Evolutionary conservation across 2,329 filamentous ascomycete species (phyloP), one percentile per base, ranked within the genome.

Genomic region (Penicillium sp.): DNA sequence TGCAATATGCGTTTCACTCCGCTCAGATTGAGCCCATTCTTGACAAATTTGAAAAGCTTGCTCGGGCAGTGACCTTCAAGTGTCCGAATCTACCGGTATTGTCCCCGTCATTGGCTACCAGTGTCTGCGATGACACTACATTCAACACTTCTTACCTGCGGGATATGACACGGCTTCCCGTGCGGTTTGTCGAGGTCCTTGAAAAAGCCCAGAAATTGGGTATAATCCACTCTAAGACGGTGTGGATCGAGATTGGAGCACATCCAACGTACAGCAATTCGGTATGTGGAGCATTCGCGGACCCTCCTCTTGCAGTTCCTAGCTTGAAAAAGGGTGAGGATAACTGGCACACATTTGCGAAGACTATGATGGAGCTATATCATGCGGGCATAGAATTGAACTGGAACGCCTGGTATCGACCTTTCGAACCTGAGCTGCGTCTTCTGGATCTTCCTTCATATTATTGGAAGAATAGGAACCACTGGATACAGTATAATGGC

Each of bases 1-100:
- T 56, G 8, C 39, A 26, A 37, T 56, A 45, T 26, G 48, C 53
- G 5, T 52, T 56, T 41, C 48, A 56, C 29, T 39, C 27, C 3
- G 33, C 48, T 3, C 53, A 56, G n/a, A 24, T 49, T n/a, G 53
- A 56, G 26, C 43, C 53, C 8, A 52, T 52, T 24, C 46, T 33
- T 26, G 19, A n/a, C 37, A 41, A 3, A 5, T 56, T 56, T 35
- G 41, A 22, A 27, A 22, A 31, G 29, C n/a, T 46, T 6, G 41
- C 41, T 13, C 22, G 6, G 2, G 22, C 19, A 27, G 48, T 52
- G 11, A 27, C 37, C 7, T 48, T 48, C 27, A 24, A 33, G 11
- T 3, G 6, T 19, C 46, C 27, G 8, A 31, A 48, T 5, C 5
- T 46, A 8, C 43, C 22, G 2, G 43, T 46, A 24, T 21, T 46